Base-by-base conservation (phyloP, 2,329 filamentous ascomycete genomes). In the Aspergillus sp. region DNA sequence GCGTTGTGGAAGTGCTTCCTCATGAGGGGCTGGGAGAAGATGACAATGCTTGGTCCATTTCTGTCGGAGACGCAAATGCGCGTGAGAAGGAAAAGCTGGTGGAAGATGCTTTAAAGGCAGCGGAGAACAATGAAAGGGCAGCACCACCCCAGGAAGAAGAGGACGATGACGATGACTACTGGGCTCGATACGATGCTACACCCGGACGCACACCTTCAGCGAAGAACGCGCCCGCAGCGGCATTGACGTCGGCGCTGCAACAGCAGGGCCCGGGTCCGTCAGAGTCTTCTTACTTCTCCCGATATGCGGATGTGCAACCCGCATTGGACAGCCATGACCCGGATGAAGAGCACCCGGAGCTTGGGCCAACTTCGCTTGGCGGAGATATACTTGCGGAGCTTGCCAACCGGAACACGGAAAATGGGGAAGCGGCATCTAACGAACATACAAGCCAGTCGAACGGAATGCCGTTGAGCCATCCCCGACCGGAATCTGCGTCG, bases 281-380 rank as follows among this genome's bases (percentile, higher is more conserved):
- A 13, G 85, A 87, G 59, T 75, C 80, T 17, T 82, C 83, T 39
- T 88, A 88, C 67, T 88, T 83, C 67, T 82, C 80, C 13, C 80
- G 81, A 41, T 88, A 88, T 66, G 80, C 79, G 41, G 81, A 85
- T 58, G 85, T 88, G 11, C 86, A 88, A 64, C 86, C 85, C 6
- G 85, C 84, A 2, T 77, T 88, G 73, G 86, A 88, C 64, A 79
- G 78, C 39, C 82, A 87, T 64, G 85, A 88, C 63, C 84, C 85
- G 15, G 80, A 82, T 50, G 83, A 86, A 67, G 79, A 82, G 49
- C 70, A 78, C 44, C 69, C 73, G 19, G 73, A 75, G 46, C 68
- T 79, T 2, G 78, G 76, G 13, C 74, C 81, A 17, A 83, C 83
- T 5, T 84, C 83, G 0, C 71, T 87, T 33, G 79, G 81, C 46